Evolutionary conservation across 2,329 filamentous ascomycete genomes (phyloP).

Genomic region (Thelonectria blattea): DNA sequence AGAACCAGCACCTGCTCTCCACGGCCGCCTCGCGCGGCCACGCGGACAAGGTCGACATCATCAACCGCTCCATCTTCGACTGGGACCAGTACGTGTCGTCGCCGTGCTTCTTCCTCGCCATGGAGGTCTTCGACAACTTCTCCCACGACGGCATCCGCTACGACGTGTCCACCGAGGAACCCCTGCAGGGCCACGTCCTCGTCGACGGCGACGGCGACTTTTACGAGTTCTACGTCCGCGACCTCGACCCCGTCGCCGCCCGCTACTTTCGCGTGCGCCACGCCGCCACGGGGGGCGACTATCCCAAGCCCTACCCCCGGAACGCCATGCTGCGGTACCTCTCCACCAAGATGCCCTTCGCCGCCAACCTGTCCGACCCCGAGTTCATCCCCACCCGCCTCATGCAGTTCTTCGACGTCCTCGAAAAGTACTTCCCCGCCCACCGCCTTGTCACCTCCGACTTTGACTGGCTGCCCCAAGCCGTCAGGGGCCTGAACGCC

Average conservation of each 20-base stretch:
- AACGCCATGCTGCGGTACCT: conserved; percentile 65
- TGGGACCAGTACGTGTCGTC: conserved; percentile 88
- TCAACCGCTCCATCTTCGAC: conserved; percentile 94
- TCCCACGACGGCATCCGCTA: conserved; percentile 94
- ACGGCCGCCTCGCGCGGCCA: conserved; percentile 76
- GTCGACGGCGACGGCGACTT: conserved; percentile 88
- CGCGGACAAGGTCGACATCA: conserved; percentile 85
- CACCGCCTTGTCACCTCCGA: conserved; percentile 90
- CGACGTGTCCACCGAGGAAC: conserved; percentile 78
- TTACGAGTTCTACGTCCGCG: conserved; percentile 87
- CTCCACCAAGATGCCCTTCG: conserved; percentile 69
- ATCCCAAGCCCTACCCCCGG: conserved; percentile 65
- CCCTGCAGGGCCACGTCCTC: conserved; percentile 87
- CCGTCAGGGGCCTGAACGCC: conserved; percentile 83
- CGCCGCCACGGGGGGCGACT: conserved; percentile 70
- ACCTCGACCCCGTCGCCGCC: conserved; percentile 80
- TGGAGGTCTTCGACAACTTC: conserved; percentile 99
- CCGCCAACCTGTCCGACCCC: conserved; percentile 76
- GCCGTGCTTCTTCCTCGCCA: conserved; percentile 95
- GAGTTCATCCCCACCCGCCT: conserved; percentile 95
- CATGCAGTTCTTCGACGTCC: conserved; percentile 95
- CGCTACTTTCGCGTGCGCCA: conserved; percentile 86
- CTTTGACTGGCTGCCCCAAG: conserved; percentile 85
- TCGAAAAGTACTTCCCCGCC: conserved; percentile 86
- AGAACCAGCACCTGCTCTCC: conserved; percentile 72